Percentiles rank a stretch among this genome's conserved stretches.
Conservation (phyloP, 2,329 filamentous ascomycete species). For the Alternaria arborescens region DNA sequence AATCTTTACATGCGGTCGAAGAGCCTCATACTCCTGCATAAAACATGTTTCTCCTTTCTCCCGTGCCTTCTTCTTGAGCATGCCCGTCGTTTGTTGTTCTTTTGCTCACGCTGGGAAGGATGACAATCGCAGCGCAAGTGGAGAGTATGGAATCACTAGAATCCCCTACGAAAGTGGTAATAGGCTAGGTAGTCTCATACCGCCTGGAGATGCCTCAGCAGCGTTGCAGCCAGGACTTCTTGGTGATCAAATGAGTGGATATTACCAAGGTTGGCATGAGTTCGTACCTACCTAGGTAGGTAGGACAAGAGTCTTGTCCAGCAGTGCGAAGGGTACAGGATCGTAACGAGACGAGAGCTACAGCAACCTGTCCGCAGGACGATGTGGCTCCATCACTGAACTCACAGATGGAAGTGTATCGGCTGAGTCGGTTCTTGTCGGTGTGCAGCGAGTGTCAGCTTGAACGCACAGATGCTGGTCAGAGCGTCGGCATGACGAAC, state of each 20-base stretch:
- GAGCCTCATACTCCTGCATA: background rate
- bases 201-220: background rate
- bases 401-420: background rate
- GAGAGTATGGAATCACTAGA: background rate
- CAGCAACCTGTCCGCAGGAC: background rate
- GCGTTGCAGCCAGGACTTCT: background rate
- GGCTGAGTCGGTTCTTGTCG: background rate
- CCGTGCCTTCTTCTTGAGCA: background rate
- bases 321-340: background rate
- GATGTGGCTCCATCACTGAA: background rate
- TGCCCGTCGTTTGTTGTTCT: background rate
- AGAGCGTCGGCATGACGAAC: background rate
- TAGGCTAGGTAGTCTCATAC: background rate
- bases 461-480: background rate
- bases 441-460: background rate
- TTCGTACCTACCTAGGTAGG: background rate
- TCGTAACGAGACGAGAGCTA: background rate
- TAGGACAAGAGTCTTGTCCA: background rate
- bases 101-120: background rate
- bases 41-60: background rate
- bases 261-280: background rate
- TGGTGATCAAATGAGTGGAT: too few relatives aligned
- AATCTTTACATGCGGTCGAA: background rate
- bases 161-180: too few relatives aligned
- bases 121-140: background rate